Conservation (phyloP, 2,329 filamentous ascomycete genomes). For the Xylariales sp. region DNA sequence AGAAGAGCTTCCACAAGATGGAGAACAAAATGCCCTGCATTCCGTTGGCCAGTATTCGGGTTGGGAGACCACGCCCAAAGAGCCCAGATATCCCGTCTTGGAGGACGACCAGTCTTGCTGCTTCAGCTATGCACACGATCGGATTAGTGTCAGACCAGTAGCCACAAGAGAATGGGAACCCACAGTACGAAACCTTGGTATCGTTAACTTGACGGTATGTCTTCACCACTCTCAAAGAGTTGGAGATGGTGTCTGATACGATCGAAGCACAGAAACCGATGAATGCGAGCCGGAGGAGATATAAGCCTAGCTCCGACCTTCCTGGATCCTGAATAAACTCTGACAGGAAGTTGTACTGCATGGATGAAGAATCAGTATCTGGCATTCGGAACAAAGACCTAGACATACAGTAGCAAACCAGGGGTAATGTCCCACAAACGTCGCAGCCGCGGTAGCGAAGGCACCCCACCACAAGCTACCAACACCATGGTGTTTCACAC, state of each 20-base stretch:
- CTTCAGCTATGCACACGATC: constrained; percentile 29
- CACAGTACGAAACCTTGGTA: constrained; percentile 41
- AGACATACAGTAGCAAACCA: constrained; percentile 42
- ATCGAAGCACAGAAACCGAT: constrained; percentile 41
- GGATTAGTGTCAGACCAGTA: neutral
- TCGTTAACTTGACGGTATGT: constrained; percentile 47
- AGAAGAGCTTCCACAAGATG: constrained; percentile 44
- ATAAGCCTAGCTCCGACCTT: constrained; percentile 33
- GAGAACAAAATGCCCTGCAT: constrained; percentile 43
- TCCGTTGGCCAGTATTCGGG: constrained; percentile 43
- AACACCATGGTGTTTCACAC: constrained; percentile 38
- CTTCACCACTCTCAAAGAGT: constrained; percentile 43
- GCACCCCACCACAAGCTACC: constrained; percentile 47
- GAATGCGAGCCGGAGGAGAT: constrained; percentile 38
- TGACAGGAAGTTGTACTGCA: constrained; percentile 38
- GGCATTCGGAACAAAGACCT: neutral
- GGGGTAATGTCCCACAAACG: constrained; percentile 44
- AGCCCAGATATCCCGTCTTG: constrained; percentile 38
- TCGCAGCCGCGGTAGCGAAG: constrained; percentile 42
- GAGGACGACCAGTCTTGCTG: constrained; percentile 33
- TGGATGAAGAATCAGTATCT: neutral
- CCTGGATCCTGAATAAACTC: constrained; percentile 35
- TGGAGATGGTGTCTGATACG: constrained; percentile 41
- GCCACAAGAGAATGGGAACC: neutral
- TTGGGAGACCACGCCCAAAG: constrained; percentile 41